Evolutionary conservation across 2,329 filamentous ascomycete species (phyloP), one percentile per base, ranked within the genome.

Genomic region (Mollisiaceae sp.): DNA sequence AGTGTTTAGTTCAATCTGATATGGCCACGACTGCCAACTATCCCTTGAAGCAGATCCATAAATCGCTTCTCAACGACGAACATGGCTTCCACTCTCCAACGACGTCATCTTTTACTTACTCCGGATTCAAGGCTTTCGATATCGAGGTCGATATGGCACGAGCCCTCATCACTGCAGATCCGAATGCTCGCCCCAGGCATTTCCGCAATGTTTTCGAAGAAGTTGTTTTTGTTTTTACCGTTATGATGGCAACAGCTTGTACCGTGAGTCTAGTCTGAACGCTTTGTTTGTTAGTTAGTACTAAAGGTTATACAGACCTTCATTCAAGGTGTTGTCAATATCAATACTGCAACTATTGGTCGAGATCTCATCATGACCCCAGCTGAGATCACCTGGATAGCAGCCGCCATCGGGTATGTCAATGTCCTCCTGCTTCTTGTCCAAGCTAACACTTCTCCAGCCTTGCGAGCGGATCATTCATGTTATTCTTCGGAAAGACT

Each of bases 331-430:
- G 80, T 83, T 4, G 82, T 86, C 4, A 82, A 87, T 2, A 88
- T 90, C 65, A 86, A 89, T 66, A 67, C 65, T 9, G 54, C 50
- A 8, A 67, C 65, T 6, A 67, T 67, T 18, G 65, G 65, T 12
- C 38, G 56, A 60, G 62, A 64, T 15, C 59, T 67, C 8, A 55
- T 38, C 55, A 91, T 91, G 88, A 85, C 83, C 2, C 86, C 85
- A 56, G 85, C 87, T 1, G 82, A 91, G 71, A 85, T 91, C 27
- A 89, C 88, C 0, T 91, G 89, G 88, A 87, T 91, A 66, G 82
- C 82, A 56, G 87, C 87, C 8, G 83, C 87, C n/a, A 81, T 85
- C 45, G 85, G 85, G 78, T 85, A 77, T 77, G 39, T 43, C 11
- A 18, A 45, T 8, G 22, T 1, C 43, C 50, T 11, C 54, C 58